These are phyloP conservation scores for Neurospora sublineolata DNA, from an alignment of 495 filamentous ascomycete species.

Conservation along the genomic window DNA sequence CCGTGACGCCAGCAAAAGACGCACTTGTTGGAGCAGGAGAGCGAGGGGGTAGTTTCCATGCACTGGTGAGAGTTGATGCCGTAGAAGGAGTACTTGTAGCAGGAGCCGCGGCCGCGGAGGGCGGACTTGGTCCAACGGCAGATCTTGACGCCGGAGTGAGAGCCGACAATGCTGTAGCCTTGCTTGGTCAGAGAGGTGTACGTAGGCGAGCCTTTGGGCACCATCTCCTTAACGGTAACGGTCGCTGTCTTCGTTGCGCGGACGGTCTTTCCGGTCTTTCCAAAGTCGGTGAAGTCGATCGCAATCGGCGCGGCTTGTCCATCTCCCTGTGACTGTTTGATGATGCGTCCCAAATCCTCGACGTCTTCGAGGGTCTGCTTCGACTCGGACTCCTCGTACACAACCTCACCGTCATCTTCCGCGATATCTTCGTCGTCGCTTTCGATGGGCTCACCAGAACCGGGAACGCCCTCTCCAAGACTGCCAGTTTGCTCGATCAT, in stretches of 20 bases:
- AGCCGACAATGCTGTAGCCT: conserved; percentile 89
- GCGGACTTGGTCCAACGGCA: conserved; percentile 98
- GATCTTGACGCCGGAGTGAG: conserved; percentile 93
- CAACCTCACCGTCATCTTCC: conserved; percentile 47
- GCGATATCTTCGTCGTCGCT: conserved; percentile 62
- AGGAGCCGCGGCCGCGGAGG: conserved; percentile 86
- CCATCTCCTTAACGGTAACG: conserved; percentile 70
- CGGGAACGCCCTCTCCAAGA: conserved; percentile 67
- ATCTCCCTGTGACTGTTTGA: conserved; percentile 37
- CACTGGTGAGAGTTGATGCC: conserved; percentile 91
- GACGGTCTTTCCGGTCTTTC: conserved; percentile 27
- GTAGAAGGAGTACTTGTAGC: conserved; percentile 96
- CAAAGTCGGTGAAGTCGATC: conserved; percentile 73
- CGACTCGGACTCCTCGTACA: conserved; percentile 33
- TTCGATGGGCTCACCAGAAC: conserved; percentile 72
- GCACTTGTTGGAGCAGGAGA: conserved; percentile 95
- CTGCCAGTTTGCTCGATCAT: conserved; percentile 50
- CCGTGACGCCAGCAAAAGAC: conserved; percentile 98
- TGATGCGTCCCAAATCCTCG: conserved; percentile 66
- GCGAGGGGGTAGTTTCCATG: conserved; percentile 93
- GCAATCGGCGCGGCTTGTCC: conserved; percentile 45
- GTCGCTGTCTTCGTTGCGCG: conserved; percentile 32
- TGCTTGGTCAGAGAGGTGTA: conserved; percentile 84
- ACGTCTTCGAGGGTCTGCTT: conserved; percentile 54
- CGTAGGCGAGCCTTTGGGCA: conserved; percentile 78